These are phyloP conservation scores for Nevesoporus exiguus DNA, from an alignment of 768 basidiomycete genomes.

Conservation along the genomic window DNA sequence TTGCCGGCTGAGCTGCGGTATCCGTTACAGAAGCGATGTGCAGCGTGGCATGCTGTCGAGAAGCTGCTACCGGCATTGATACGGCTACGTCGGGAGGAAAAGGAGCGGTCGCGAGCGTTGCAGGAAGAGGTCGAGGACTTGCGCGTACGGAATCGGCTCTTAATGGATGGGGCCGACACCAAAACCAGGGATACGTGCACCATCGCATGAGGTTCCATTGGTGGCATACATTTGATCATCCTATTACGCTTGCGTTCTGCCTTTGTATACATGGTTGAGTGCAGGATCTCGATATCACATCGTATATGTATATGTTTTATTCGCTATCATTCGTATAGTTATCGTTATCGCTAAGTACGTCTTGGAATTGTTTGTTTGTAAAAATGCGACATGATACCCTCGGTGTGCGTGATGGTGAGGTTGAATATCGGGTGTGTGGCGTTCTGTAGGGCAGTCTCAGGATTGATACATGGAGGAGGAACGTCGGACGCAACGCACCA, in stretches of 20 bases:
- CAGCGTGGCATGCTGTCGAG: slow-evolving; percentile 42
- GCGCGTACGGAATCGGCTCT: slow-evolving; percentile 41
- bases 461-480: neutral
- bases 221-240: too few species aligned
- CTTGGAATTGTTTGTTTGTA: slow-evolving; percentile 56
- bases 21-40: slow-evolving; percentile 24
- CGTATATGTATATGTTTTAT: too few species aligned
- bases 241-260: neutral
- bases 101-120: slow-evolving; percentile 36
- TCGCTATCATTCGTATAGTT: neutral
- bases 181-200: slow-evolving; percentile 29
- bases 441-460: slow-evolving; percentile 46
- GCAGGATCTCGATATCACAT: too few species aligned
- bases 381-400: slow-evolving; percentile 68
- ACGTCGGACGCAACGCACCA: slow-evolving; percentile 40
- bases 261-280: neutral
- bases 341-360: slow-evolving; percentile 14
- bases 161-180: slow-evolving; percentile 35
- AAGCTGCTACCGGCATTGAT: slow-evolving; percentile 43
- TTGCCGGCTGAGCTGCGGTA: slow-evolving; percentile 4
- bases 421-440: slow-evolving; percentile 81
- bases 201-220: slow-evolving; percentile 17
- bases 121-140: slow-evolving; percentile 49
- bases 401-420: slow-evolving; percentile 63
- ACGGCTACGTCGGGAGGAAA: slow-evolving; percentile 43